Percentiles rank a stretch among this genome's conserved stretches.
Conservation (phyloP, 805 yeast genomes). For the Teunomyces barrocoloradensis region DNA sequence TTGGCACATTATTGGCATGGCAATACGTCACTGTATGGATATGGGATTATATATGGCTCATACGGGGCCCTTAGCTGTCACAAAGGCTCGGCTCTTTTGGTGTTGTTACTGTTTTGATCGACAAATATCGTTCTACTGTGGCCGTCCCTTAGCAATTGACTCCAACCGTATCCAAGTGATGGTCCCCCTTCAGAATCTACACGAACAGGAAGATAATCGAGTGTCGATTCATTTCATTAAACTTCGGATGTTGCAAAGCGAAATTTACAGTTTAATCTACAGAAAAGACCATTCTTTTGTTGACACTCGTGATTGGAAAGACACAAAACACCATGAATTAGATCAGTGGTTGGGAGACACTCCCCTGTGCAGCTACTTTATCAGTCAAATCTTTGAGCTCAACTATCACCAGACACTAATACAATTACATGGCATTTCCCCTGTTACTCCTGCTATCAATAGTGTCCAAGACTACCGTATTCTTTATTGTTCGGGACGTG, state of each 20-base stretch:
- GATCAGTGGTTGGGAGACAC: not conserved
- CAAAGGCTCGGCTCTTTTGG: not conserved
- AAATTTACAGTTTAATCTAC: not conserved
- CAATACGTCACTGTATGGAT: not conserved
- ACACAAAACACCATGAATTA: not conserved
- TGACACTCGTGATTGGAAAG: not conserved
- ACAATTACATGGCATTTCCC: not conserved
- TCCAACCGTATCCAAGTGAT: not conserved
- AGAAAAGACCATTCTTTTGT: not conserved
- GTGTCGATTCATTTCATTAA: not conserved
- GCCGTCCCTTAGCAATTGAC: not conserved
- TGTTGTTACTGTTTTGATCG: conserved; percentile 1
- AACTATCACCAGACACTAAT: conserved; percentile 1
- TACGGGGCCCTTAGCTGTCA: not conserved
- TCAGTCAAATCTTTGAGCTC: not conserved
- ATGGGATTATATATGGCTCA: not conserved
- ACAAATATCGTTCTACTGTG: not conserved
- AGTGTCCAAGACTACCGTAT: not conserved
- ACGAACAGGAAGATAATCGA: not conserved
- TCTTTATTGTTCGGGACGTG: not conserved
- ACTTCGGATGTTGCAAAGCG: not conserved
- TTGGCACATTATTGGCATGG: not conserved
- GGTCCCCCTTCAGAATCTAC: not conserved
- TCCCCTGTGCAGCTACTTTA: not conserved
- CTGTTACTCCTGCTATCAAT: not conserved